Percentiles rank a stretch among this genome's conserved stretches.
phyloP scores from a whole-genome alignment of 495 filamentous ascomycete genomes.

The Annulohypoxylon maeteangense region DNA sequence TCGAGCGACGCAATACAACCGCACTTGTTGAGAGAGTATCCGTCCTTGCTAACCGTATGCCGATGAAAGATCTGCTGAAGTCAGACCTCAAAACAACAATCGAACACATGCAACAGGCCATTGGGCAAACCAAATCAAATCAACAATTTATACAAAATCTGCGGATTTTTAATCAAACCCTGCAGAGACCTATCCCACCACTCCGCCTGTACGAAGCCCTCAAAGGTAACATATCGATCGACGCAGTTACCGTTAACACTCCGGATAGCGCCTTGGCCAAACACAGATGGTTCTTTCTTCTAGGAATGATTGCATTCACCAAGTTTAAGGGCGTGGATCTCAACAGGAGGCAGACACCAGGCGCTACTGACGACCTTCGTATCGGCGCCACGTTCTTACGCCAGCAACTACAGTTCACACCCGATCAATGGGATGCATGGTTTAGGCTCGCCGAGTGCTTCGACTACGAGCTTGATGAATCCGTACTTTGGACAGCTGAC shows the following conservation, averaged over 20 bases:
- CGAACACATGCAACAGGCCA: conserved; percentile 82
- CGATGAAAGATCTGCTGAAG: conserved; percentile 90
- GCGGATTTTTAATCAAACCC: conserved; percentile 76
- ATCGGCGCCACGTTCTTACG: conserved; percentile 83
- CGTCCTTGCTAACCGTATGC: conserved; percentile 80
- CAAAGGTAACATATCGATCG: conserved; percentile 74
- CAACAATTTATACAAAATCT: conserved; percentile 78
- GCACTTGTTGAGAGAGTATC: conserved; percentile 85
- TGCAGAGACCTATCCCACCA: conserved; percentile 84
- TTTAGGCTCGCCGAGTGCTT: conserved; percentile 92
- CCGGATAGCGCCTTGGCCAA: conserved; percentile 70
- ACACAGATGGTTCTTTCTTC: conserved; percentile 92
- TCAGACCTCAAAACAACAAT: conserved; percentile 87
- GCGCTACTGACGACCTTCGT: conserved; percentile 85
- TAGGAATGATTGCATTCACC: conserved; percentile 86
- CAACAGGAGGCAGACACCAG: conserved; percentile 79
- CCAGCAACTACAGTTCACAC: conserved; percentile 85
- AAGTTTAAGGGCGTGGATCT: conserved; percentile 78
- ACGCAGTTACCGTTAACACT: conserved; percentile 62
- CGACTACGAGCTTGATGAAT: conserved; percentile 90
- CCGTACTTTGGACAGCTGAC: conserved; percentile 93
- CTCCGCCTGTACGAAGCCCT: conserved; percentile 80
- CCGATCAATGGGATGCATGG: conserved; percentile 94
- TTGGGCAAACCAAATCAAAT: conserved; percentile 69
- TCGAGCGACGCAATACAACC: conserved; percentile 79